Evolutionary conservation across 257 asterid species (phyloP), one percentile per base, ranked within the genome.

Genomic region (Nicotiana obtusifolia): DNA sequence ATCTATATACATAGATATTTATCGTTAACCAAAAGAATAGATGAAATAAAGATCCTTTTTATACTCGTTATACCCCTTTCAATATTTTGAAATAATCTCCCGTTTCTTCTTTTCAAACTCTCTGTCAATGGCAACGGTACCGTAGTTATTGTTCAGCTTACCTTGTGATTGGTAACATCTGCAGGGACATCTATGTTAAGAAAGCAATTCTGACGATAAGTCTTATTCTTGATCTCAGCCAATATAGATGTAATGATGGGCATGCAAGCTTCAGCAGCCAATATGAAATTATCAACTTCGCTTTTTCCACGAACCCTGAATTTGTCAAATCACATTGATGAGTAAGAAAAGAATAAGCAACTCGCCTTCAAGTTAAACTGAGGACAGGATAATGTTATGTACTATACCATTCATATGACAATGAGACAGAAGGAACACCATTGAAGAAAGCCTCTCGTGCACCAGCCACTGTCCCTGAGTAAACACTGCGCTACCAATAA

Each of bases 391-490:
- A 37, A 35, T 37, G 31, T 35, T 20, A 33, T 78, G 56, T 37
- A 16, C 59, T 37, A 33, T 90, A 92, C 99, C 98, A 95, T 85
- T 94, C 94, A 79, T 94, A 95, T 73, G 99, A 95, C 61, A 95
- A 8, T 82, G 97, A 91, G 64, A 94, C 85, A 82, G 97, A 77
- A 73, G 97, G 95, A 85, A 95, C 82, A 78, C 89, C 95, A 85
- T 89, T 85, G 57, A 95, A 88, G 86, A 90, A 94, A 35, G 97
- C 98, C 87, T 95, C 98, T 5, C 99, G 92, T 28, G 99, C 99
- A 82, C 99, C 99, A 54, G 94, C 99, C 28, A 95, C 98, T 7
- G 98, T 95, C 80, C 97, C 99, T 26, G 99, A 95, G 87, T 94
- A 93, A 77, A 88, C 81, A 77, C 99, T 95, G 94, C 87, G 87